Evolutionary conservation across 768 basidiomycete genomes (phyloP), one percentile per base, ranked within the genome.

Genomic region (Agrocybe pediades): DNA sequence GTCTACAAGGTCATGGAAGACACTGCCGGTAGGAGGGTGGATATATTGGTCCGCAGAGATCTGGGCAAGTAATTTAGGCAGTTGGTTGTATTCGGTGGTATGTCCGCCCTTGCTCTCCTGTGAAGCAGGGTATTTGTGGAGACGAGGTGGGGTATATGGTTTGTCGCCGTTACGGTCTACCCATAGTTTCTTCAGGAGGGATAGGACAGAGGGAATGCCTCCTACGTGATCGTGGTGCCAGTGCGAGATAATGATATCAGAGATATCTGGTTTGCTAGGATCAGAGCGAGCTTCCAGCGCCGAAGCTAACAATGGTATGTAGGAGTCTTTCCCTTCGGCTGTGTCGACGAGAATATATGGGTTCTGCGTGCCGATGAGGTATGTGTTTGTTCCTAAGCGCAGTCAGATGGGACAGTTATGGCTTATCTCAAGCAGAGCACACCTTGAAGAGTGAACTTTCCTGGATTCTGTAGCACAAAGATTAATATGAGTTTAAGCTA

Each of bases 171-270:
- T 77, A 3, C 78, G 71, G 62, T 74, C 70, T 52, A 77, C 69
- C 88, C 88, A 90, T n/a, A 88, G 71, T 30, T 74, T 66, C 9
- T 78, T 73, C 1, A 97, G 78, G 39, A 92, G 81, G 5, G 64
- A 57, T 1, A 98, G 78, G 0, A 97, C 87, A 24, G 80, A 71
- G 0, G 81, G 81, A 2, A 97, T 74, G 4, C 95, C 96, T 6
- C 82, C 81, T 57, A 87, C 76, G 59, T 98, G 96, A 71, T 98
- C 96, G 25, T 74, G 73, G 66, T 98, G 96, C 79, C 87, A 87
- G 68, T 98, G 96, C 0, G 94, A 92, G 51, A 98, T 76, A 62
- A 98, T 76, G 69, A 98, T 91, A 65, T 98, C 94, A 9, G 91
- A 92, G 45, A 98, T 71, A 45, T 86, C 80, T 7, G 84, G 83